Evolutionary conservation across 192 early-diverging fungal species (phyloP), one percentile per base, ranked within the genome.

Genomic region (Podochytrium sp.): DNA sequence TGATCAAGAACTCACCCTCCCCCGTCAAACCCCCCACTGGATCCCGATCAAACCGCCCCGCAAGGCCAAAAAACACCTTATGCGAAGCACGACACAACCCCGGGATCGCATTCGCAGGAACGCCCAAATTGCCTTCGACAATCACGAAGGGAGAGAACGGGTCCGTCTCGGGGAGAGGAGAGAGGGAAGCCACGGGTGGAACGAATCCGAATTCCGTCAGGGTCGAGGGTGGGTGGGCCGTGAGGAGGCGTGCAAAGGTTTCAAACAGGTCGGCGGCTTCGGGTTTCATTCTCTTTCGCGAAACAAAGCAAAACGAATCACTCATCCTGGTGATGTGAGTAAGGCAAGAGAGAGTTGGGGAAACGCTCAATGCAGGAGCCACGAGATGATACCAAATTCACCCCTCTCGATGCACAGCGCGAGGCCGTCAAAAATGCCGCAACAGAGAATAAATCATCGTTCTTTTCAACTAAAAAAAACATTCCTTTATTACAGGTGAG

Each of bases 141-240:
- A 71, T 18, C 10, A 71, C 6, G 23, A 71, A 57, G 30, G 66
- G 66, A 30, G n/a, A n/a, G 35, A n/a, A 55, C 14, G 23, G 6
- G 5, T 38, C 67, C 4, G 16, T 6, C 12, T 23, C 38, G 12
- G 16, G 20, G 6, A 7, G n/a, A 10, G 37, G 6, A n/a, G 5
- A 4, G 4, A 65, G 27, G 5, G 29, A 51, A 30, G 20, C 4
- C 6, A 27, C 41, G 3, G 69, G 69, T 23, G 69, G 38, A 25
- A 43, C 41, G 38, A 71, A 71, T 20, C 69, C 69, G 38, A 71
- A 71, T 20, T 71, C 69, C 12, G 16, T 71, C 55, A 71, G 23
- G 7, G 55, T 59, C 35, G 69, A 71, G 23, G 56, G 33, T 6
- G 69, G 69, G 14, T 57, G n/a, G 37, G 23, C 30, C 33, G 23